Evolutionary conservation across 192 early-diverging fungal genomes (phyloP).

Genomic region (Linnemannia elongata): DNA sequence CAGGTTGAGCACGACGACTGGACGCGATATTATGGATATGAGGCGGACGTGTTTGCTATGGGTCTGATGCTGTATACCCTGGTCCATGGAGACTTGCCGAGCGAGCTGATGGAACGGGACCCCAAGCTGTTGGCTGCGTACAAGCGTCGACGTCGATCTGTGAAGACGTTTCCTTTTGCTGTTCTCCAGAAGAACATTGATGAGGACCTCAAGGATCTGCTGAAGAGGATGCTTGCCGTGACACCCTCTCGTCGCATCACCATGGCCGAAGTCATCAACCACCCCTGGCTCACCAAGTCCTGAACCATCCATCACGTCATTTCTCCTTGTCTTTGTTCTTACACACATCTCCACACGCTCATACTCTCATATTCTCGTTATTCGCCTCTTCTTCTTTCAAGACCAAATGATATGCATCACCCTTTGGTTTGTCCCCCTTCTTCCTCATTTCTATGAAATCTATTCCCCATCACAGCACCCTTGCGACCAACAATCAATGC

Average conservation of each 20-base stretch:
- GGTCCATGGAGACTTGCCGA: conserved; percentile 76
- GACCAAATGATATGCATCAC: not conserved
- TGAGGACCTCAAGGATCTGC: not conserved
- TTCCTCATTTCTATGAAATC: not conserved
- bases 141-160: conserved; percentile 11
- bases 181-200: conserved; percentile 8
- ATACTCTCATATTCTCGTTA: not conserved
- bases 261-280: conserved; percentile 10
- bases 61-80: conserved; percentile 90
- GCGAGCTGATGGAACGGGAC: conserved; percentile 9
- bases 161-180: conserved; percentile 13
- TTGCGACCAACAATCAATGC: not conserved
- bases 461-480: not conserved
- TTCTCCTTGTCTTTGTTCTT: not conserved
- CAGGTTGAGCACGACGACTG: conserved; percentile 4
- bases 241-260: not conserved
- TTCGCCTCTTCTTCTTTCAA: not conserved
- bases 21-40: conserved; percentile 20
- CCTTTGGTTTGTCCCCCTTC: not conserved
- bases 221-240: conserved; percentile 9
- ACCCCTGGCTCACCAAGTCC: conserved; percentile 4
- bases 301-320: not conserved
- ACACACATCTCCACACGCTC: not conserved
- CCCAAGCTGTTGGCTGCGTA: conserved; percentile 3
- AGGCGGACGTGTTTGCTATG: conserved; percentile 92